Conservation (phyloP, 352 stramenopile genomes). For the Globisporangium polare region DNA sequence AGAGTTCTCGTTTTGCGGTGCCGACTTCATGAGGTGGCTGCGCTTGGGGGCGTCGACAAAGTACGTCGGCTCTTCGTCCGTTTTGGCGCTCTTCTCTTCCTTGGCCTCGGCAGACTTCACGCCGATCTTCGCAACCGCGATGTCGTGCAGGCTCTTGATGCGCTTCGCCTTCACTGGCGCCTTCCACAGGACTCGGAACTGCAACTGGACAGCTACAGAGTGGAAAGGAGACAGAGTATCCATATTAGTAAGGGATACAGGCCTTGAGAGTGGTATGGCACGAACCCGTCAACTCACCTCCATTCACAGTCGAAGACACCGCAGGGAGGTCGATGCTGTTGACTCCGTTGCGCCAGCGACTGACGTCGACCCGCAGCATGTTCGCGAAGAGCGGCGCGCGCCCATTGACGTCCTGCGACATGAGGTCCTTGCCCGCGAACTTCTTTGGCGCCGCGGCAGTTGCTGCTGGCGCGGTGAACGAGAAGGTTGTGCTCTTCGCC, state of each 20-base stretch:
- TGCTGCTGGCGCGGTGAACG: slow-evolving; percentile 28
- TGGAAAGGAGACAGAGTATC: not conserved
- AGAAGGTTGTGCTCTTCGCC: slow-evolving; percentile 25
- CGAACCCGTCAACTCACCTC: slow-evolving; percentile 28
- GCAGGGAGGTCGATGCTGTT: slow-evolving; percentile 52
- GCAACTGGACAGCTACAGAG: slow-evolving; percentile 14
- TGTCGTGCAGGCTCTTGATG: slow-evolving; percentile 20
- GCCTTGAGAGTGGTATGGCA: not conserved
- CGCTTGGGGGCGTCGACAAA: slow-evolving; percentile 15
- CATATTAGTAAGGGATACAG: not conserved
- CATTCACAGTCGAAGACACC: slow-evolving; percentile 35
- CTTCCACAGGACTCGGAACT: slow-evolving; percentile 20
- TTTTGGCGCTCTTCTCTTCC: not conserved
- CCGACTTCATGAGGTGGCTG: slow-evolving; percentile 12
- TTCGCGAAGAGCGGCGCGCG: slow-evolving; percentile 57
- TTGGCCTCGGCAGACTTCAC: slow-evolving; percentile 11
- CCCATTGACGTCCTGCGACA: slow-evolving; percentile 25
- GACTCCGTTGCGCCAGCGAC: slow-evolving; percentile 39
- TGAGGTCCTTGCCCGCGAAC: slow-evolving; percentile 43
- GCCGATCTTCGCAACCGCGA: slow-evolving; percentile 14
- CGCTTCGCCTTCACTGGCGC: slow-evolving; percentile 17
- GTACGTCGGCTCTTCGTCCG: slow-evolving; percentile 8
- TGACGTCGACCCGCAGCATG: slow-evolving; percentile 50
- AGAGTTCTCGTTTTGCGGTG: slow-evolving; percentile 12
- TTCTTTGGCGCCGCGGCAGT: slow-evolving; percentile 1